Evolutionary conservation across 2,329 filamentous ascomycete genomes (phyloP).

Genomic region (Lachnellula subtilissima): DNA sequence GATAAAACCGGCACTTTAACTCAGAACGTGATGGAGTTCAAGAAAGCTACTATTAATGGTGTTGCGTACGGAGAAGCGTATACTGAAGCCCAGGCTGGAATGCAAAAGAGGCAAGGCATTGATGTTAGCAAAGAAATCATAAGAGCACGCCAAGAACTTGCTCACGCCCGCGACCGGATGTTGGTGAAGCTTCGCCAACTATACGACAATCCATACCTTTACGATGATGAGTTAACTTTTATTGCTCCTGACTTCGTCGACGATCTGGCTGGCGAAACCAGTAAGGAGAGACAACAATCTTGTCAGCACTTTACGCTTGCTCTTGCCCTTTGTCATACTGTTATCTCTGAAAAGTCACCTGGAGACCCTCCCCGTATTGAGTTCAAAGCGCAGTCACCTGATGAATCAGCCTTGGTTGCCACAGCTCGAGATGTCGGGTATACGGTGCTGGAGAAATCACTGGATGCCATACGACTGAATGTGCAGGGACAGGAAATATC

Average conservation of each 20-base stretch:
- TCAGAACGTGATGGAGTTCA: slow-evolving; percentile 97
- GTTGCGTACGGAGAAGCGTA: slow-evolving; percentile 95
- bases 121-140: slow-evolving; percentile 77
- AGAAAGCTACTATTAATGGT: slow-evolving; percentile 96
- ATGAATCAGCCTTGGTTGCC: slow-evolving; percentile 89
- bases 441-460: slow-evolving; percentile 75
- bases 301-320: slow-evolving; percentile 92
- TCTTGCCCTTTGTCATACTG: slow-evolving; percentile 91
- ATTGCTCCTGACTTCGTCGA: slow-evolving; percentile 84
- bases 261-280: slow-evolving; percentile 74
- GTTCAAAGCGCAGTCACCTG: slow-evolving; percentile 96
- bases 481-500: slow-evolving; percentile 79
- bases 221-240: slow-evolving; percentile 87
- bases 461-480: slow-evolving; percentile 79
- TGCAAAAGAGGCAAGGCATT: slow-evolving; percentile 86
- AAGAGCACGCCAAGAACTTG: slow-evolving; percentile 71
- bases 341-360: slow-evolving; percentile 83
- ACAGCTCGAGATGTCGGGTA: slow-evolving; percentile 95
- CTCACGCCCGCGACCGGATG: slow-evolving; percentile 67
- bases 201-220: slow-evolving; percentile 85
- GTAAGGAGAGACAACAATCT: slow-evolving; percentile 68
- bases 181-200: slow-evolving; percentile 67
- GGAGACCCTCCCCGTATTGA: slow-evolving; percentile 85
- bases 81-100: slow-evolving; percentile 91
- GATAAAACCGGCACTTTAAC: slow-evolving; percentile 88